phyloP scores from a whole-genome alignment of 768 basidiomycete species.

The Heimioporus sp. region DNA sequence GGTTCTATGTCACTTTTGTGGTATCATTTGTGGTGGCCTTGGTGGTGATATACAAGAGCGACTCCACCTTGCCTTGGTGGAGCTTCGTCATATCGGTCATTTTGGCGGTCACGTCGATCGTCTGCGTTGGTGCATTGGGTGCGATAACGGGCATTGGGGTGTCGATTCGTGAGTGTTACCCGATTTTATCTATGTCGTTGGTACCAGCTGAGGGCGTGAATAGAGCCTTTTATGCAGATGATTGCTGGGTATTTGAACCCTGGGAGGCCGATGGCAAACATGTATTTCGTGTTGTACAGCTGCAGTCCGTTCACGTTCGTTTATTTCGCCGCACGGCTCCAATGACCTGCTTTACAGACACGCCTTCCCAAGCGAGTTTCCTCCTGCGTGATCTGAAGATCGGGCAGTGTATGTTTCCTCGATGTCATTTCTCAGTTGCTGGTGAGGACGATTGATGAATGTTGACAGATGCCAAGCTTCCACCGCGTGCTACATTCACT shows the following conservation, averaged over 20 bases:
- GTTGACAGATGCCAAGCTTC: conserved; percentile 45
- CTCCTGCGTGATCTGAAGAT: conserved; percentile 60
- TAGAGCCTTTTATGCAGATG: too few species aligned
- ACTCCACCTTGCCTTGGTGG: conserved; percentile 61
- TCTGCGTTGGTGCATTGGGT: conserved; percentile 53
- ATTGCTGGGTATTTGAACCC: conserved; percentile 37
- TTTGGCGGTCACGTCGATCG: conserved; percentile 46
- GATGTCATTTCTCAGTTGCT: background rate
- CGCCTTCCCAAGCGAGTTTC: conserved; percentile 46
- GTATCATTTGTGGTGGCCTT: conserved; percentile 49
- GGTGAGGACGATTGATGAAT: conserved; percentile 36
- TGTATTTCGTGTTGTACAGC: conserved; percentile 44
- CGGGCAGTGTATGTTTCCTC: conserved; percentile 18
- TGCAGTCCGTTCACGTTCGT: conserved; percentile 35
- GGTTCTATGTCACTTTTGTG: conserved; percentile 29
- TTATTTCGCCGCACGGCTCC: conserved; percentile 39
- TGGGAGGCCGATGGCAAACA: conserved; percentile 41
- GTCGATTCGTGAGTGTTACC: conserved; percentile 17
- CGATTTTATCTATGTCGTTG: background rate
- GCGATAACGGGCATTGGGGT: conserved; percentile 42
- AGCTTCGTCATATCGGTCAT: conserved; percentile 52
- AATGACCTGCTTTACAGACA: conserved; percentile 37
- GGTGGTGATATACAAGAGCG: conserved; percentile 50
- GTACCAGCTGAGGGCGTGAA: background rate
- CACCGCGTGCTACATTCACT: conserved; percentile 61